A percentile compares a stretch with the other conserved stretches of the same genome.
These are phyloP conservation scores for Leishmania lainsoni DNA, from an alignment of 208 protist species.

Conservation along the genomic window DNA sequence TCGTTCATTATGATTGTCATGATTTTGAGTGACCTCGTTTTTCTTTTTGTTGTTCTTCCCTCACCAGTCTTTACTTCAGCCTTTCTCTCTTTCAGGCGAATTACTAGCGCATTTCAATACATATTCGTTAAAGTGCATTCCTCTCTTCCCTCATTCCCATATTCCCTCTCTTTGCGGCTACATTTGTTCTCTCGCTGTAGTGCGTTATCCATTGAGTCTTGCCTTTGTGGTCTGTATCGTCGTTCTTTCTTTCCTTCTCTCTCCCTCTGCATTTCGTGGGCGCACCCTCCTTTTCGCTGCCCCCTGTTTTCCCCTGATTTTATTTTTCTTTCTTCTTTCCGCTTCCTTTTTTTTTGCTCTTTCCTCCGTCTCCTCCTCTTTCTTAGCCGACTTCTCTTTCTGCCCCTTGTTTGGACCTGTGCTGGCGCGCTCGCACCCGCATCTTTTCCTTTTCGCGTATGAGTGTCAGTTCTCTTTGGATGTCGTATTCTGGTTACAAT, in stretches of 20 bases:
- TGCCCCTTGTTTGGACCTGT: not conserved
- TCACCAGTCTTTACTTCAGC: not conserved
- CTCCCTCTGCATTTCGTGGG: not conserved
- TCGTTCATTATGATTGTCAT: not conserved
- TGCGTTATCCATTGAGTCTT: not conserved
- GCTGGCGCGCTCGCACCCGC: not conserved
- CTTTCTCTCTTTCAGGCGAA: not conserved
- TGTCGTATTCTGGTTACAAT: too few relatives aligned
- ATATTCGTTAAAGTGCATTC: not conserved
- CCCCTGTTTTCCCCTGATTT: not conserved
- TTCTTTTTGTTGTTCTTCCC: not conserved
- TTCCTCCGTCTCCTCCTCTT: not conserved
- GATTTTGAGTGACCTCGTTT: not conserved
- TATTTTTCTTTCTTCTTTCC: not conserved
- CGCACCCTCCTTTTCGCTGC: not conserved
- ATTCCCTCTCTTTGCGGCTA: not conserved
- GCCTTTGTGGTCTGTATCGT: not conserved
- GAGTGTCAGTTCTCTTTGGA: too few relatives aligned
- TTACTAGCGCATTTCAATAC: not conserved
- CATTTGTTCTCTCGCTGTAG: not conserved
- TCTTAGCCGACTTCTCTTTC: not conserved
- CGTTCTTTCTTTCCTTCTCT: not conserved
- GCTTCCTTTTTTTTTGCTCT: not conserved
- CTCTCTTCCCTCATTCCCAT: not conserved
- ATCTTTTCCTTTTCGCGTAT: not conserved